A percentile compares a stretch with the other conserved stretches of the same genome.
Conservation (phyloP, 306 rosid genomes). For the Astragalus membranaceus region DNA sequence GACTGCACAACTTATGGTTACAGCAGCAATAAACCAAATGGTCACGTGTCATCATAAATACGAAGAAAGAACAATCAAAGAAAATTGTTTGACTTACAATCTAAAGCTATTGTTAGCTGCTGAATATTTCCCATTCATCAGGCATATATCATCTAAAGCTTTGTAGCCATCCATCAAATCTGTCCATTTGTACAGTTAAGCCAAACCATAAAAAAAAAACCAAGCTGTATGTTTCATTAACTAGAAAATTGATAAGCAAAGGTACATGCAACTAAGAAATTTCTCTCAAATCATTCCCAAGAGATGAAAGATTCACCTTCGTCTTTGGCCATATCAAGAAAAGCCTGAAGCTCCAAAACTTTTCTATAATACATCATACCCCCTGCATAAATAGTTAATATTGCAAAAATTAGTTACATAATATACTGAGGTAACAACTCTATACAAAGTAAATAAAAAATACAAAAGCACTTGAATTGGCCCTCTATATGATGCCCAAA, state of each 20-base stretch:
- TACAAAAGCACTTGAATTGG: background rate
- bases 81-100: too few relatives aligned
- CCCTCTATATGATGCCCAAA: too few relatives aligned
- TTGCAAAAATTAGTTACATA: background rate
- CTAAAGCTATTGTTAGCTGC: too few relatives aligned
- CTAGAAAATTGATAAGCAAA: background rate
- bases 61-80: too few relatives aligned
- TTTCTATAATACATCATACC: slow-evolving; percentile 98
- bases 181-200: slow-evolving; percentile 26
- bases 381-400: slow-evolving; percentile 44
- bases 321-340: slow-evolving; percentile 93
- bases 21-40: too few relatives aligned
- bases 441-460: background rate
- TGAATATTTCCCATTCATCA: too few relatives aligned
- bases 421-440: background rate
- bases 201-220: background rate
- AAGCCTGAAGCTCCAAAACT: slow-evolving; percentile 97
- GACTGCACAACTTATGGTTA: too few relatives aligned
- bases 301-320: slow-evolving; percentile 45
- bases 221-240: background rate
- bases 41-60: too few relatives aligned
- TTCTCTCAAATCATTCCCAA: background rate
- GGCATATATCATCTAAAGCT: too few relatives aligned
- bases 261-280: background rate
- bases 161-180: slow-evolving; percentile 90